Evolutionary conservation across 2,329 filamentous ascomycete species (phyloP).

Genomic region (Trichocomaceae sp.): DNA sequence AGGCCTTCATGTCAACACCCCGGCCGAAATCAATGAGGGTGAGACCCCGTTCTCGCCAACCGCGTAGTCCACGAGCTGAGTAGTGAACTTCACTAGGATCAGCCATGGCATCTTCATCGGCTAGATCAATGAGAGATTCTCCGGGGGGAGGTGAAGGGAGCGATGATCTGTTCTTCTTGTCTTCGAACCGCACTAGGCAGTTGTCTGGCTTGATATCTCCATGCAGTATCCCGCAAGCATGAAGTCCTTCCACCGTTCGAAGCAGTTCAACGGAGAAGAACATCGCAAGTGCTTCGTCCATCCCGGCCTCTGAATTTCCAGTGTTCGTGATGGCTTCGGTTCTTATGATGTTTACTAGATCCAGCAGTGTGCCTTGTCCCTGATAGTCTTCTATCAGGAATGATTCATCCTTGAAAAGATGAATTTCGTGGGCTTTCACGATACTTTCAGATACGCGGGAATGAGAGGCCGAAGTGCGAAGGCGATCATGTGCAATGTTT

Average conservation of each 20-base stretch:
- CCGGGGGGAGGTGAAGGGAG: slow-evolving; percentile 19
- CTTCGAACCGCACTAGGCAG: slow-evolving; percentile 76
- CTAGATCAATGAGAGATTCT: slow-evolving; percentile 26
- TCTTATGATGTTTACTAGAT: slow-evolving; percentile 82
- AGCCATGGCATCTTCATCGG: slow-evolving; percentile 18
- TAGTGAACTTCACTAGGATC: slow-evolving; percentile 50
- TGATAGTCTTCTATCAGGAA: slow-evolving; percentile 85
- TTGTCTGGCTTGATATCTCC: slow-evolving; percentile 96
- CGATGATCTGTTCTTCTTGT: slow-evolving; percentile 21
- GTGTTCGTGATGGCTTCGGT: slow-evolving; percentile 52
- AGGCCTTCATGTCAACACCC: slow-evolving; percentile 86
- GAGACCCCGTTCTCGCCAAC: slow-evolving; percentile 75
- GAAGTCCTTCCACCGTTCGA: slow-evolving; percentile 80
- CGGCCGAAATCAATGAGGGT: slow-evolving; percentile 91
- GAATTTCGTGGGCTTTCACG: slow-evolving; percentile 79
- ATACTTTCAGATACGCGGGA: slow-evolving; percentile 67
- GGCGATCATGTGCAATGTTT: slow-evolving; percentile 67
- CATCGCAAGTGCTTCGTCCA: slow-evolving; percentile 90
- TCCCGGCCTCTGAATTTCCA: slow-evolving; percentile 51
- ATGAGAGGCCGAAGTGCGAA: slow-evolving; percentile 55
- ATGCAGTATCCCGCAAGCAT: slow-evolving; percentile 72
- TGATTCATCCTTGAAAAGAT: slow-evolving; percentile 82
- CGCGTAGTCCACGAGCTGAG: slow-evolving; percentile 63
- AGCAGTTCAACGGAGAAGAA: slow-evolving; percentile 91
- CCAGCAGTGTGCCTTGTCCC: slow-evolving; percentile 86